Evolutionary conservation across 805 yeast species (phyloP).

Genomic region (Yarrowia sp.): DNA sequence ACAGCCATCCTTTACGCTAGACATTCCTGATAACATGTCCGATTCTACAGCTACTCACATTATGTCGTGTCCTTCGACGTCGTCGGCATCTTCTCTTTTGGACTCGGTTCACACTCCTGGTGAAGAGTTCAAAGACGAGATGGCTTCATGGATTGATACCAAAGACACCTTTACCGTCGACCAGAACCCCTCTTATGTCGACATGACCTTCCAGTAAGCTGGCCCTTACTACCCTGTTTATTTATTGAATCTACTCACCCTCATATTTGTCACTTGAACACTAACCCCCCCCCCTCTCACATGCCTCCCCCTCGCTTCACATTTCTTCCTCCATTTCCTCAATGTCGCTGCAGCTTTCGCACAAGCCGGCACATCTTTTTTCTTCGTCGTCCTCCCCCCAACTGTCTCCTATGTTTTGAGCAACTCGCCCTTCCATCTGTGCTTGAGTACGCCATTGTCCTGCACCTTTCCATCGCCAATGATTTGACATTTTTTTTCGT

Average conservation of each 20-base stretch:
- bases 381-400: background rate
- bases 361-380: background rate
- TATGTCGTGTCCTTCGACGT: background rate
- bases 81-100: slow-evolving; percentile 20
- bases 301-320: background rate
- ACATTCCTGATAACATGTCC: slow-evolving; percentile 10
- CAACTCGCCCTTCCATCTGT: slow-evolving; percentile 1
- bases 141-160: slow-evolving; percentile 26
- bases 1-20: slow-evolving; percentile 6
- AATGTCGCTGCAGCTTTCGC: slow-evolving; percentile 7
- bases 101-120: slow-evolving; percentile 24
- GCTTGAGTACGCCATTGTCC: too few species aligned
- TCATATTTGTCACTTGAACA: background rate
- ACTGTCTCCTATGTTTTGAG: background rate
- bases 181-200: slow-evolving; percentile 9
- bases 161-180: slow-evolving; percentile 4
- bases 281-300: slow-evolving; percentile 13
- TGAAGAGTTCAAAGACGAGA: slow-evolving; percentile 24
- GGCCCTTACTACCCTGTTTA: background rate
- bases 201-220: slow-evolving; percentile 20
- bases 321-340: background rate
- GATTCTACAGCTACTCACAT: slow-evolving; percentile 13
- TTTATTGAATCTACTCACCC: slow-evolving; percentile 26
- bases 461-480: background rate
- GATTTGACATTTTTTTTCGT: too few species aligned